Evolutionary conservation across 164 flowering plant species (phyloP).

Genomic region (Macadamia tetraphylla): DNA sequence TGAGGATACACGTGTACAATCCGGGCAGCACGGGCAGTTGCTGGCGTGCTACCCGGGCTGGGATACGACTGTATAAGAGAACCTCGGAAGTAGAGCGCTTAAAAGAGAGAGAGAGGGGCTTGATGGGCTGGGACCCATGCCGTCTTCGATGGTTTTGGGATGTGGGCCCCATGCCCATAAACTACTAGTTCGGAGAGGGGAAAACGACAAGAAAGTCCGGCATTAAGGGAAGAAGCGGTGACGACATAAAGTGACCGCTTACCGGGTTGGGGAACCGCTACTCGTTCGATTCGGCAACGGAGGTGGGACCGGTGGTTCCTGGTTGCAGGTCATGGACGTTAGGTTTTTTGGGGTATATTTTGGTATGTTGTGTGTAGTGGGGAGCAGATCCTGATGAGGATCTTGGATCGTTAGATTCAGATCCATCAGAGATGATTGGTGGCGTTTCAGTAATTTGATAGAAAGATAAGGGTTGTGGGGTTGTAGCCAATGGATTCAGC

Average conservation of each 20-base stretch:
- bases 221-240: conserved; percentile 1
- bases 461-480: background rate
- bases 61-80: conserved; percentile 18
- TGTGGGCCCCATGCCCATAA: conserved; percentile 3
- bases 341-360: conserved; percentile 1
- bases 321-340: background rate
- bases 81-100: background rate
- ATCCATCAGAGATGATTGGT: background rate
- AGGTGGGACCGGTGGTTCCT: background rate
- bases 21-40: background rate
- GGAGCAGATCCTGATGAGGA: too few relatives aligned
- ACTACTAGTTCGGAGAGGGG: background rate
- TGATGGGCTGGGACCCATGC: conserved; percentile 5
- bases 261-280: background rate
- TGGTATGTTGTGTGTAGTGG: background rate
- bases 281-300: background rate
- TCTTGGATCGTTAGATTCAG: too few relatives aligned
- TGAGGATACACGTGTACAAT: too few relatives aligned
- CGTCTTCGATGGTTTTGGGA: background rate
- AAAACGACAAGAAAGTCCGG: conserved; percentile 17
- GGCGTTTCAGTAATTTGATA: conserved; percentile 5
- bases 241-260: conserved; percentile 16
- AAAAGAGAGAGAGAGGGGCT: background rate
- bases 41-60: conserved; percentile 7
- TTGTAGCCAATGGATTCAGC: conserved; percentile 11